These are phyloP conservation scores for Macaranga tanarius DNA, from an alignment of 441 rosid species.

Conservation along the genomic window DNA sequence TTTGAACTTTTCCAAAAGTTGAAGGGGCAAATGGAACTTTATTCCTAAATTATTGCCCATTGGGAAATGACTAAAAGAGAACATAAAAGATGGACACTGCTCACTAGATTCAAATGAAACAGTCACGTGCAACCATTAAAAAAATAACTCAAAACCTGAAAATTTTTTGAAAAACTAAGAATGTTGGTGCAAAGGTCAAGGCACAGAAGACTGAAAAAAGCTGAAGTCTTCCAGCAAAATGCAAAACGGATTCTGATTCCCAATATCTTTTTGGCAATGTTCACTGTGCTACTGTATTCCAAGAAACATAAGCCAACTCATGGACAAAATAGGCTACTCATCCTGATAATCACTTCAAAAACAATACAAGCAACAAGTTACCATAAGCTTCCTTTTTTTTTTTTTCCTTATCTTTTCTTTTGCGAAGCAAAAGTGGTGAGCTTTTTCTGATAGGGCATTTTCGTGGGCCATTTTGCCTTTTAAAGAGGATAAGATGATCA, in stretches of 20 bases:
- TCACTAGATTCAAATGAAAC: constrained; percentile 7
- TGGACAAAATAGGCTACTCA: constrained; percentile 8
- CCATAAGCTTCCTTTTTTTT: background rate
- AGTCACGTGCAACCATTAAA: constrained; percentile 32
- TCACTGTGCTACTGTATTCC: constrained; percentile 16
- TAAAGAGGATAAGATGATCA: background rate
- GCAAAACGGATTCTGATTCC: constrained; percentile 34
- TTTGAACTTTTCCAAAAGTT: no score
- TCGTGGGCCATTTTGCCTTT: constrained; percentile 11
- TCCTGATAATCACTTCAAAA: background rate
- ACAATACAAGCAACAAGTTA: background rate
- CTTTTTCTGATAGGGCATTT: constrained; percentile 3
- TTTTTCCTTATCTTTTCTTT: no score
- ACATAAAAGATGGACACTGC: no score
- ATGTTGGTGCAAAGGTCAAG: constrained; percentile 27
- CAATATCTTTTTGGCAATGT: constrained; percentile 3
- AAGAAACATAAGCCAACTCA: background rate
- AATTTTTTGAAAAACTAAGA: constrained; percentile 16
- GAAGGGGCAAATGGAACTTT: no score
- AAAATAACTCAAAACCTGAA: background rate
- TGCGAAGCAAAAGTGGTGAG: background rate
- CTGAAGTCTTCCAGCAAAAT: constrained; percentile 16
- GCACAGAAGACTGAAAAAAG: constrained; percentile 19
- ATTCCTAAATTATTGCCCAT: background rate
- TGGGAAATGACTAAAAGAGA: constrained; percentile 8